Base-by-base conservation (phyloP, 1,284 basidiomycete species). In the Ustanciosporium gigantosporum region DNA sequence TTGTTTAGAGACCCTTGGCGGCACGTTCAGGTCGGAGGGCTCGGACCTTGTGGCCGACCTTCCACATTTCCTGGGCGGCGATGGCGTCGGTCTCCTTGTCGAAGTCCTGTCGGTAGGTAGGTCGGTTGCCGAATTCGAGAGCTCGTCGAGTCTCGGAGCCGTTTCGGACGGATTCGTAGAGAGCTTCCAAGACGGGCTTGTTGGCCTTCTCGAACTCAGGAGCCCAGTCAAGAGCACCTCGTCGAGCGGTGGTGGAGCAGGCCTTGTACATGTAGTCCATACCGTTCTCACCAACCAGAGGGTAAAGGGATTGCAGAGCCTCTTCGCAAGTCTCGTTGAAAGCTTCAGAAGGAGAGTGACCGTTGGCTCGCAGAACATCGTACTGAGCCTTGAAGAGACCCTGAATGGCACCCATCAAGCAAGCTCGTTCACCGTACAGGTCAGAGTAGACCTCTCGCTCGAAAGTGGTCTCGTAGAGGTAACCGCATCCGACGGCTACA, bases 401-500 rank as follows among this genome's bases (percentile, higher is more conserved):
- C 88, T 99, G 87, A 80, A 98, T 97, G 80, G 88, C 94, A 78
- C 94, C 94, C 94, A 97, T 97, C 77, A 98, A 86, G 78, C 96
- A 93, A 85, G 95, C 95, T 84, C 94, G 93, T 84, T 99, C 95
- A 81, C 95, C 95, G 81, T 95, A 98, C 60, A 99, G 84, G 81
- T 98, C 95, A 48, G 95, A 98, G 86, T 90, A 97, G 59, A 97
- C 95, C 83, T 98, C 94, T 84, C 95, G 97, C 85, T 97, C 84
- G 73, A 99, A 98, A 59, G 95, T 96, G 37, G 95, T 99, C 82
- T 98, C 94, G 80, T 95, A 95, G 81, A 92, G 83, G 84, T 95
- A 94, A 58, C 95, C 95, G 55, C 91, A 91, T 58, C 95, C 95
- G 70, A 98, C 85, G 66, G 85, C 94, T 65, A 98, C 91, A 81